A percentile compares a stretch with the other conserved stretches of the same genome.
phyloP scores from a whole-genome alignment of 805 yeast genomes.

The Saturnispora halmiae region DNA sequence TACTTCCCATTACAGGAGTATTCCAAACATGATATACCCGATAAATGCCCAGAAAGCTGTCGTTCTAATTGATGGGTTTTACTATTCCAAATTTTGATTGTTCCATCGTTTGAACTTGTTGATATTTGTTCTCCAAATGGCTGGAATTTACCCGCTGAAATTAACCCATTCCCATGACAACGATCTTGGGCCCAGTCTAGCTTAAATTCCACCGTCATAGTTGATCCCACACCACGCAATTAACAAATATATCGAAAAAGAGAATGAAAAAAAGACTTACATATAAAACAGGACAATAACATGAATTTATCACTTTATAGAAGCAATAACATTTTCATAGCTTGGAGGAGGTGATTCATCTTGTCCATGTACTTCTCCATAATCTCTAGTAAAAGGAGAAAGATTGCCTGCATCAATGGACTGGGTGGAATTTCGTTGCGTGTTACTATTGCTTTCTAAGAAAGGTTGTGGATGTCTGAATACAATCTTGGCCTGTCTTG shows the following conservation, averaged over 20 bases:
- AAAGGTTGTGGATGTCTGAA: constrained; percentile 30
- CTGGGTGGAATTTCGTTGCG: constrained; percentile 1
- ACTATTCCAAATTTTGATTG: constrained; percentile 50
- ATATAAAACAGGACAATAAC: background rate
- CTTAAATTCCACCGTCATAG: background rate
- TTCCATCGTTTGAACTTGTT: constrained; percentile 46
- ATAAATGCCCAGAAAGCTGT: constrained; percentile 47
- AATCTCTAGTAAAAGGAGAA: constrained; percentile 18
- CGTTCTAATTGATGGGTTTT: constrained; percentile 26
- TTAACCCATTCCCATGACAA: constrained; percentile 9
- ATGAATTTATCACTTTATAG: constrained; percentile 6
- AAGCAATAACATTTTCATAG: constrained; percentile 30
- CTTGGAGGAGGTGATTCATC: constrained; percentile 28
- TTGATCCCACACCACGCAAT: too few species aligned
- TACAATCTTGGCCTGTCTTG: constrained; percentile 19
- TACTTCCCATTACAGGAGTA: constrained; percentile 71
- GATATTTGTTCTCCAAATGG: constrained; percentile 56
- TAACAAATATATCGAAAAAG: too few species aligned
- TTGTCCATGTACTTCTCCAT: background rate
- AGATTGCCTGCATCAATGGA: constrained; percentile 15
- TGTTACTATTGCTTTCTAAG: constrained; percentile 11
- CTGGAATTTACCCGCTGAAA: constrained; percentile 47
- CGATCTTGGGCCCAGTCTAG: background rate
- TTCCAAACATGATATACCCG: constrained; percentile 64
- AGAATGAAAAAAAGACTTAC: background rate